Percentiles rank a stretch among this genome's conserved stretches.
Evolutionary conservation across 305 asterid genomes (phyloP).

Genomic region (Caryopteris hybrid): DNA sequence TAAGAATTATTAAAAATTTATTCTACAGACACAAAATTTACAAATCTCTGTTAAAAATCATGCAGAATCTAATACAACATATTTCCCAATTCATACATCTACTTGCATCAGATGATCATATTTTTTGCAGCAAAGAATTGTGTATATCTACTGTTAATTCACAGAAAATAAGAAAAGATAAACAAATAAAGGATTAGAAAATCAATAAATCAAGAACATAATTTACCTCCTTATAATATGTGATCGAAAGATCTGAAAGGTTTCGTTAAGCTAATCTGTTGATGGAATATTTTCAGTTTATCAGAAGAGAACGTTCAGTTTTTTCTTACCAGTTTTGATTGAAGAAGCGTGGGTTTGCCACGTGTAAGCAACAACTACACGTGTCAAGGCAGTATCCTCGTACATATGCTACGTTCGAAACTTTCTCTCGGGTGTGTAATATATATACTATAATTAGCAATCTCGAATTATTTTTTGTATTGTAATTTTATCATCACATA

Average conservation of each 20-base stretch:
- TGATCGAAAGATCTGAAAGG: not conserved
- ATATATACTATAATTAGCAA: not conserved
- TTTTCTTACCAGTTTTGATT: not conserved
- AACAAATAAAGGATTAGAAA: too few species aligned
- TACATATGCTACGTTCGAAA: not conserved
- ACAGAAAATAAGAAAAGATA: too few species aligned
- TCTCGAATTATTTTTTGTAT: too few species aligned
- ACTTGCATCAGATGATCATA: not conserved
- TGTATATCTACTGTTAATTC: too few species aligned
- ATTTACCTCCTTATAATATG: conserved; percentile 16
- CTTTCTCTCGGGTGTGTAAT: not conserved
- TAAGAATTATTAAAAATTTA: too few species aligned
- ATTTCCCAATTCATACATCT: not conserved
- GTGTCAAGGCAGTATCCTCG: conserved; percentile 18
- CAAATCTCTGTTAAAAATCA: not conserved
- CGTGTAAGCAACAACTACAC: conserved; percentile 15
- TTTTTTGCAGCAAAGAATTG: not conserved
- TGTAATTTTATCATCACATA: too few species aligned
- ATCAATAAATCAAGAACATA: not conserved
- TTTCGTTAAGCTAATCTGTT: not conserved
- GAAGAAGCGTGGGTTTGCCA: conserved; percentile 22
- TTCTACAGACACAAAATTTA: too few species aligned
- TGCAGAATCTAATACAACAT: not conserved
- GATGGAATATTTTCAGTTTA: not conserved
- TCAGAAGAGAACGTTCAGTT: not conserved